These are phyloP conservation scores for Linum usitatissimum DNA, from an alignment of 345 rosid genomes.

Conservation along the genomic window DNA sequence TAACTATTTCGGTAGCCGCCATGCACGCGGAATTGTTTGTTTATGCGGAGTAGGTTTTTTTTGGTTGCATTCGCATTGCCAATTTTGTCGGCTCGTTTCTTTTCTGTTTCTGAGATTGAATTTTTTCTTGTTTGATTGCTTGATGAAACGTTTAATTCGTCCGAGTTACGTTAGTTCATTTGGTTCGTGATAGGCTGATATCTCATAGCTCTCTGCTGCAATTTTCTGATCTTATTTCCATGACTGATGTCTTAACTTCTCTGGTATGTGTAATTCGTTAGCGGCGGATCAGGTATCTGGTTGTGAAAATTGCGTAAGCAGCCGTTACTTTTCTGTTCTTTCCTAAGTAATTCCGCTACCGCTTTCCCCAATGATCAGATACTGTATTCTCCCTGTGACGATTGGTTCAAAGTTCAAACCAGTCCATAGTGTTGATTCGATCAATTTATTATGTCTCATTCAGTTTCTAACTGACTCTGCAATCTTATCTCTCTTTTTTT, in stretches of 20 bases:
- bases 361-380: not conserved
- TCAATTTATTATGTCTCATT: not conserved
- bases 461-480: not conserved
- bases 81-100: not conserved
- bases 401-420: not conserved
- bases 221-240: not conserved
- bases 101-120: not conserved
- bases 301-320: not conserved
- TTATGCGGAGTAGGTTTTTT: not conserved
- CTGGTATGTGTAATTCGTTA: not conserved
- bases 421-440: not conserved
- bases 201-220: not conserved
- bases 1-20: not conserved
- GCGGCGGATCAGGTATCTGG: not conserved
- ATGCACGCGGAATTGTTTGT: not conserved
- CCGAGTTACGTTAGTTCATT: not conserved
- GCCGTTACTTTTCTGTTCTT: not conserved
- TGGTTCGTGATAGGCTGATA: not conserved
- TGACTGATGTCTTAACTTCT: not conserved
- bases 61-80: not conserved
- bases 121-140: too few relatives aligned
- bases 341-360: not conserved
- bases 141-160: not conserved
- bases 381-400: not conserved
- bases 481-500: not conserved